Evolutionary conservation across 306 rosid genomes (phyloP).

Genomic region (Dryas drummondii): DNA sequence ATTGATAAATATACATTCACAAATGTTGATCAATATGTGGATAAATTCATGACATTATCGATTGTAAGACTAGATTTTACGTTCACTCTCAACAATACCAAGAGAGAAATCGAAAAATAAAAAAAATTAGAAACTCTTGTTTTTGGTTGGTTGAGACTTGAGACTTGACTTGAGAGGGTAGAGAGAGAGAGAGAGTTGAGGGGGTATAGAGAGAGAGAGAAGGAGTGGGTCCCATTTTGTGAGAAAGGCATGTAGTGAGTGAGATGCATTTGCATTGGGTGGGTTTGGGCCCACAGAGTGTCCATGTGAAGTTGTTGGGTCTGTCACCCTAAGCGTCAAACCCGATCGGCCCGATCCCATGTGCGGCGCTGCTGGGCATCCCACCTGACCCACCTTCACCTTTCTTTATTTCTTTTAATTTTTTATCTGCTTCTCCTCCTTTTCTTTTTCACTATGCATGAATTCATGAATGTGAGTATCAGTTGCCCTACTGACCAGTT

Average conservation of each 20-base stretch:
- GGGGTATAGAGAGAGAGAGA: constrained; percentile 8
- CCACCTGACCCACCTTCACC: constrained; percentile 41
- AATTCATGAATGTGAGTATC: too few relatives aligned
- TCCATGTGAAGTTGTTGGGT: constrained; percentile 77
- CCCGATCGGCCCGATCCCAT: constrained; percentile 85
- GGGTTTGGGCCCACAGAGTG: constrained; percentile 37
- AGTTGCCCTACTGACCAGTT: too few relatives aligned
- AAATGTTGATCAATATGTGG: too few relatives aligned
- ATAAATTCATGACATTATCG: too few relatives aligned
- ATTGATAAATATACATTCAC: neutral
- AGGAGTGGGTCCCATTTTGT: constrained; percentile 49
- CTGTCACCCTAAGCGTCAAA: constrained; percentile 59
- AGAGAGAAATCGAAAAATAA: too few relatives aligned
- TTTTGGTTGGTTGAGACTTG: neutral
- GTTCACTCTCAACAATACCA: too few relatives aligned
- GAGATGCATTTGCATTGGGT: constrained; percentile 56
- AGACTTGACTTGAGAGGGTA: neutral
- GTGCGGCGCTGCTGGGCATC: constrained; percentile 87
- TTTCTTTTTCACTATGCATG: too few relatives aligned
- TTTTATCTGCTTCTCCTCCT: neutral
- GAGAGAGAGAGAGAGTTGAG: constrained; percentile 17
- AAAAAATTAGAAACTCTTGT: neutral
- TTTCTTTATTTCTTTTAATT: neutral
- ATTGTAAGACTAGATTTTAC: too few relatives aligned
- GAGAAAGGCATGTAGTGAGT: constrained; percentile 48